Evolutionary conservation across 495 filamentous ascomycete genomes (phyloP).

Genomic region (Achaetomiella virescens): DNA sequence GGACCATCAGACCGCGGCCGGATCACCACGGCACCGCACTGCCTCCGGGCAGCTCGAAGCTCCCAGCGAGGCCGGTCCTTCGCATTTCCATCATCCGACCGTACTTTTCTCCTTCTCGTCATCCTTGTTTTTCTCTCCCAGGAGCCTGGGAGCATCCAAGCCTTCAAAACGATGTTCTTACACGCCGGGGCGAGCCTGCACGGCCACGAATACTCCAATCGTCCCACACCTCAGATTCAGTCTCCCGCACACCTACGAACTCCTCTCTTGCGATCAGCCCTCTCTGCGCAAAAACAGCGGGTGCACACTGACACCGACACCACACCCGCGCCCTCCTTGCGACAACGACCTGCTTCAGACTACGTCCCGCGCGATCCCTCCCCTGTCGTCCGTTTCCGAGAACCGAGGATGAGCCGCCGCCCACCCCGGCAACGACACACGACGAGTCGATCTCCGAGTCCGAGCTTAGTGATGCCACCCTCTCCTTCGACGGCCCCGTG

Average conservation of each 20-base stretch:
- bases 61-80: conserved; percentile 14
- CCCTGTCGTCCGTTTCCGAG: conserved; percentile 31
- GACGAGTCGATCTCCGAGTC: conserved; percentile 39
- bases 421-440: conserved; percentile 20
- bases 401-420: conserved; percentile 26
- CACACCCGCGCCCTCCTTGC: conserved; percentile 13
- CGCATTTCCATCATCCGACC: background rate
- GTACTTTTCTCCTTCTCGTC: background rate
- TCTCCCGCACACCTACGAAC: conserved; percentile 28
- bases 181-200: conserved; percentile 48
- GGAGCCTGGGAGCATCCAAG: background rate
- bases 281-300: conserved; percentile 29
- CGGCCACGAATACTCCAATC: conserved; percentile 49
- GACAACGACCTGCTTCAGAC: conserved; percentile 27
- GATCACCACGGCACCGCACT: background rate
- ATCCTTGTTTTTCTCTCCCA: background rate
- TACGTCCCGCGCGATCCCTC: conserved; percentile 27
- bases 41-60: background rate
- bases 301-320: conserved; percentile 6
- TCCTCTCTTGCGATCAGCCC: conserved; percentile 40
- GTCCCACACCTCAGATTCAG: conserved; percentile 31
- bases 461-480: conserved; percentile 35
- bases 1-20: background rate
- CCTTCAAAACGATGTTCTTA: conserved; percentile 36
- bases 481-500: conserved; percentile 20